phyloP scores from a whole-genome alignment of 2,329 filamentous ascomycete species.

The Phaeoacremonium minimum region DNA sequence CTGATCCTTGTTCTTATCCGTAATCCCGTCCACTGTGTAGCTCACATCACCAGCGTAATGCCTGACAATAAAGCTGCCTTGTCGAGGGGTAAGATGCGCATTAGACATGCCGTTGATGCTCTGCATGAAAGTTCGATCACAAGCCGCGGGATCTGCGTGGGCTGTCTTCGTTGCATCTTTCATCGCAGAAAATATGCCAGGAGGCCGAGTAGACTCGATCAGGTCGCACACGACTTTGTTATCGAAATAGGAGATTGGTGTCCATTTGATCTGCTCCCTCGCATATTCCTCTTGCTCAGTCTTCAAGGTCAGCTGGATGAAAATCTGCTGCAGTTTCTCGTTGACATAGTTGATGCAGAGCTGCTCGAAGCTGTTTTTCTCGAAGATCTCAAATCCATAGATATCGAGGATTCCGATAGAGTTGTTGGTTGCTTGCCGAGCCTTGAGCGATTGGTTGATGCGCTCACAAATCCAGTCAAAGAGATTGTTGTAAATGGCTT shows the following conservation, averaged over 20 bases:
- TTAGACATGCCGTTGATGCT: slow-evolving; percentile 88
- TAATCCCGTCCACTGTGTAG: slow-evolving; percentile 94
- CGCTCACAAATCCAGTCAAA: slow-evolving; percentile 98
- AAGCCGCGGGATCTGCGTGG: slow-evolving; percentile 89
- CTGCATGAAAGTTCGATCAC: slow-evolving; percentile 93
- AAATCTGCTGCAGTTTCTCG: slow-evolving; percentile 98
- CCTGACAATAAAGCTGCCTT: slow-evolving; percentile 97
- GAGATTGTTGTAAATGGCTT: slow-evolving; percentile 94
- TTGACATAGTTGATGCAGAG: slow-evolving; percentile 99
- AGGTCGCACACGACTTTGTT: slow-evolving; percentile 98
- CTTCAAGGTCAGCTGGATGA: slow-evolving; percentile 95
- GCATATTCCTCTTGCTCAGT: slow-evolving; percentile 97
- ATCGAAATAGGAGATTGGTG: slow-evolving; percentile 98
- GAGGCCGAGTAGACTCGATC: slow-evolving; percentile 87
- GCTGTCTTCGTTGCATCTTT: slow-evolving; percentile 99
- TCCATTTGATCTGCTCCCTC: slow-evolving; percentile 95
- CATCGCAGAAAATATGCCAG: slow-evolving; percentile 89
- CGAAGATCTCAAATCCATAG: slow-evolving; percentile 98
- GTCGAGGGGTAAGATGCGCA: slow-evolving; percentile 83
- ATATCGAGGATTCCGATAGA: slow-evolving; percentile 97
- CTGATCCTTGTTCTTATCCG: slow-evolving; percentile 99
- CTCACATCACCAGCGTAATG: slow-evolving; percentile 97
- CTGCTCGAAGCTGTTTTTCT: slow-evolving; percentile 98
- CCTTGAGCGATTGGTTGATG: slow-evolving; percentile 82
- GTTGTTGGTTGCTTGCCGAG: slow-evolving; percentile 70